These are phyloP conservation scores for Cladosporium phlei DNA, from an alignment of 2,329 filamentous ascomycete species.

Conservation along the genomic window DNA sequence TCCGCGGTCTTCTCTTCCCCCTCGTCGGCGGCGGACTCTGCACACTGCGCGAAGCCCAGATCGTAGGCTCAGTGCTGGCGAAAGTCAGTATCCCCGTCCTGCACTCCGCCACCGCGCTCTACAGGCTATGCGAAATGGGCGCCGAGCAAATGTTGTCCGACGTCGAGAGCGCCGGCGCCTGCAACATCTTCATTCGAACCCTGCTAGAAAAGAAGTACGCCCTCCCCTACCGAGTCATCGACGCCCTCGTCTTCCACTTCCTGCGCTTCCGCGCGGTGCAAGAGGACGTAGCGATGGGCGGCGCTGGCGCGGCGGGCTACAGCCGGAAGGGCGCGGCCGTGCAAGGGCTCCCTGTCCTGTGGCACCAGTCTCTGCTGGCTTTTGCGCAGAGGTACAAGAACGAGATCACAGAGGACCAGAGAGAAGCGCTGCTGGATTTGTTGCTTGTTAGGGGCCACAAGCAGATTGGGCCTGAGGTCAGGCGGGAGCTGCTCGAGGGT, in stretches of 20 bases:
- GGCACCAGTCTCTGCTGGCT: slow-evolving; percentile 88
- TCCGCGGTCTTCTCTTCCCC: slow-evolving; percentile 93
- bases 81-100: slow-evolving; percentile 84
- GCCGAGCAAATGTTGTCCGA: slow-evolving; percentile 81
- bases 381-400: slow-evolving; percentile 95
- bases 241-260: slow-evolving; percentile 95
- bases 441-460: slow-evolving; percentile 79
- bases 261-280: slow-evolving; percentile 75
- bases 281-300: slow-evolving; percentile 55
- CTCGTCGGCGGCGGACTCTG: slow-evolving; percentile 81
- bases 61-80: slow-evolving; percentile 79
- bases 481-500: slow-evolving; percentile 81
- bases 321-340: slow-evolving; percentile 43
- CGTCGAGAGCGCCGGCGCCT: slow-evolving; percentile 81
- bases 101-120: slow-evolving; percentile 85
- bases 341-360: slow-evolving; percentile 73
- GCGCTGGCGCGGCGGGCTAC: slow-evolving; percentile 27
- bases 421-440: slow-evolving; percentile 84
- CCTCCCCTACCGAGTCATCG: slow-evolving; percentile 88
- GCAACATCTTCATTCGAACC: slow-evolving; percentile 91
- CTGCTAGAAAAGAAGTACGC: slow-evolving; percentile 97
- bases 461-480: slow-evolving; percentile 83
- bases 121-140: slow-evolving; percentile 88
- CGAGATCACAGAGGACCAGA: slow-evolving; percentile 91
- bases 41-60: slow-evolving; percentile 85